Percentiles rank a stretch among this genome's conserved stretches.
Evolutionary conservation across 2,329 filamentous ascomycete species (phyloP).

Genomic region (Aotearoamyces nothofagi): DNA sequence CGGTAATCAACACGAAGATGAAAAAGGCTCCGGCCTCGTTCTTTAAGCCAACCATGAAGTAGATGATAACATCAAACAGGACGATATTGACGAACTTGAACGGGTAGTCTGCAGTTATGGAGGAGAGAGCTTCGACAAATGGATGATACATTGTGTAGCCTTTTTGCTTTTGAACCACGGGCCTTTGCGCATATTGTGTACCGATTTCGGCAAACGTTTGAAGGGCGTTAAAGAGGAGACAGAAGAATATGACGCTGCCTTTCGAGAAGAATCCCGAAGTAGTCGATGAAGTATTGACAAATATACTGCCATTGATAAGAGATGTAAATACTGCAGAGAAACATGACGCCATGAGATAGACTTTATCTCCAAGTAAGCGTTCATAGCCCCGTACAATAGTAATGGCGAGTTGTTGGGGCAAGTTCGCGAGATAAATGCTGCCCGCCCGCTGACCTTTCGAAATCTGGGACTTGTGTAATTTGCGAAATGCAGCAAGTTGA

Average conservation of each 20-base stretch:
- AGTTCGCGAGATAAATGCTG: not conserved
- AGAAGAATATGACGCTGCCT: constrained; percentile 4
- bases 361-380: constrained; percentile 6
- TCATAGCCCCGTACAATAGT: not conserved
- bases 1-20: constrained; percentile 66
- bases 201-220: constrained; percentile 46
- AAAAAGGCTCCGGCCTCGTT: constrained; percentile 65
- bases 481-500: not conserved
- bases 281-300: constrained; percentile 16
- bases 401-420: constrained; percentile 11
- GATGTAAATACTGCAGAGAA: not conserved
- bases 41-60: constrained; percentile 69
- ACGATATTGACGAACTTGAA: constrained; percentile 61
- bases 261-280: constrained; percentile 23
- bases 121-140: constrained; percentile 69
- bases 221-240: constrained; percentile 32
- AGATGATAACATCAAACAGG: constrained; percentile 62
- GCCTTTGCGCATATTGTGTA: constrained; percentile 74
- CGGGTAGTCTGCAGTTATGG: constrained; percentile 71
- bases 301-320: not conserved
- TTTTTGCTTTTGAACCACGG: constrained; percentile 77
- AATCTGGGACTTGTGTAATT: constrained; percentile 1
- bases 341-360: not conserved
- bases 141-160: constrained; percentile 81
- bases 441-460: not conserved